phyloP scores from a whole-genome alignment of 495 filamentous ascomycete species.

The Podospora pseudocomata region DNA sequence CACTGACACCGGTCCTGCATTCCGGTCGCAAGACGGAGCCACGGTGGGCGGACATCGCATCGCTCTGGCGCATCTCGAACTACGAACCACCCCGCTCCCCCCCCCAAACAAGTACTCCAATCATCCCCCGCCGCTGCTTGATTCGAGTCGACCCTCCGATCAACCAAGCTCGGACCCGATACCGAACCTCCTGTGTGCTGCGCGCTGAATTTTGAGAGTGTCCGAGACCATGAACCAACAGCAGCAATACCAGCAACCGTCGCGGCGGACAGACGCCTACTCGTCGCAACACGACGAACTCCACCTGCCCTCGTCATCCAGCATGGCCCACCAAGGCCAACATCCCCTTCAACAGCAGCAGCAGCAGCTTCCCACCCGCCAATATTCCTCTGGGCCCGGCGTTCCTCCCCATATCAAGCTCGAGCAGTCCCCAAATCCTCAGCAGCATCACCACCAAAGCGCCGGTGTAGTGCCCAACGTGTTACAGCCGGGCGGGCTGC shows the following conservation, averaged over 20 bases:
- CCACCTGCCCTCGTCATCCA: conserved; percentile 59
- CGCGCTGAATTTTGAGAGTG: not conserved
- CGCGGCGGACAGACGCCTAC: conserved; percentile 42
- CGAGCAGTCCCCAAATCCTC: conserved; percentile 34
- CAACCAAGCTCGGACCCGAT: not conserved
- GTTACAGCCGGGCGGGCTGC: conserved; percentile 58
- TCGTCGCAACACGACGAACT: conserved; percentile 63
- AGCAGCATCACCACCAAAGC: conserved; percentile 54
- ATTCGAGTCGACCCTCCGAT: not conserved
- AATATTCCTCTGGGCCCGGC: conserved; percentile 37
- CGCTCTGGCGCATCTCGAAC: not conserved
- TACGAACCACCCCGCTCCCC: conserved; percentile 3
- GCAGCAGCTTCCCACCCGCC: conserved; percentile 47
- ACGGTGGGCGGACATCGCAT: conserved; percentile 1
- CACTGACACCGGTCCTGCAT: not conserved
- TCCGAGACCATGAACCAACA: conserved; percentile 46
- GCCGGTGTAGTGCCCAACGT: conserved; percentile 60
- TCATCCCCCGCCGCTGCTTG: conserved; percentile 8
- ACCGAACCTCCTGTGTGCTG: not conserved
- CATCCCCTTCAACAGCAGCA: conserved; percentile 33
- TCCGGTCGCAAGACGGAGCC: not conserved
- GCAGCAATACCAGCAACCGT: conserved; percentile 42
- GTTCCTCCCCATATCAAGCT: conserved; percentile 48
- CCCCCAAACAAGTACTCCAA: conserved; percentile 3
- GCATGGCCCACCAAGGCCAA: conserved; percentile 44